Conservation (phyloP, 1,284 basidiomycete species). For the Cerioporus squamosus region DNA sequence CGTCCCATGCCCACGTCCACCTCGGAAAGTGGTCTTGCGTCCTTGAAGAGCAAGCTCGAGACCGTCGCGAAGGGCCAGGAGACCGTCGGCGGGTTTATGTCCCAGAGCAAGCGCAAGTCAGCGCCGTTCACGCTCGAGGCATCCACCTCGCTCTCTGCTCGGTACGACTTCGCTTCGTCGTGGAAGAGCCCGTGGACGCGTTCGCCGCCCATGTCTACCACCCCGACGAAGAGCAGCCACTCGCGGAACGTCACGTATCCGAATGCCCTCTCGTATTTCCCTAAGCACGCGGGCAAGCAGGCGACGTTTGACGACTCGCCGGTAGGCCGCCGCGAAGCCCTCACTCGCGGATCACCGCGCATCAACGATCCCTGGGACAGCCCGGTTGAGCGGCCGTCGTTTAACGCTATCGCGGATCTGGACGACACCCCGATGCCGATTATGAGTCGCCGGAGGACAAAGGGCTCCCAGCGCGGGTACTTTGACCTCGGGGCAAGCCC, state of each 20-base stretch:
- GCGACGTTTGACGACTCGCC: slow-evolving; percentile 33
- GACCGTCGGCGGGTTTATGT: slow-evolving; percentile 30
- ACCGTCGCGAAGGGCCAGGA: slow-evolving; percentile 52
- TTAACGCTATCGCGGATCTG: slow-evolving; percentile 17
- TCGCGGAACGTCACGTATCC: slow-evolving; percentile 44
- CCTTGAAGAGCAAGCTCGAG: slow-evolving; percentile 60
- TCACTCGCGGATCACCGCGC: slow-evolving; percentile 35
- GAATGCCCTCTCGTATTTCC: slow-evolving; percentile 25
- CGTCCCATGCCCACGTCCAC: slow-evolving; percentile 29
- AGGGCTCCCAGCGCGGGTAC: slow-evolving; percentile 35
- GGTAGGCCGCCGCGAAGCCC: background rate
- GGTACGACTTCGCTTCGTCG: slow-evolving; percentile 61
- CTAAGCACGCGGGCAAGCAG: slow-evolving; percentile 41
- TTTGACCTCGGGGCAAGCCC: slow-evolving; percentile 28
- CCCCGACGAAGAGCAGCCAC: slow-evolving; percentile 22
- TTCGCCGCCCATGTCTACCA: slow-evolving; percentile 19
- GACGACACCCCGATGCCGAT: slow-evolving; percentile 31
- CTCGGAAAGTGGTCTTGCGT: slow-evolving; percentile 40
- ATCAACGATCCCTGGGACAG: slow-evolving; percentile 28
- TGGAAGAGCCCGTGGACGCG: slow-evolving; percentile 49
- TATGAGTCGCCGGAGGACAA: slow-evolving; percentile 21
- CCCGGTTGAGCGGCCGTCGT: slow-evolving; percentile 6
- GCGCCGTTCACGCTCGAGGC: slow-evolving; percentile 35
- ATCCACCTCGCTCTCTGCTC: slow-evolving; percentile 45
- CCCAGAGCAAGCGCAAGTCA: slow-evolving; percentile 14